A percentile compares a stretch with the other conserved stretches of the same genome.
Conservation (phyloP, 352 stramenopile genomes). For the Pilasporangium apinafurcum region DNA sequence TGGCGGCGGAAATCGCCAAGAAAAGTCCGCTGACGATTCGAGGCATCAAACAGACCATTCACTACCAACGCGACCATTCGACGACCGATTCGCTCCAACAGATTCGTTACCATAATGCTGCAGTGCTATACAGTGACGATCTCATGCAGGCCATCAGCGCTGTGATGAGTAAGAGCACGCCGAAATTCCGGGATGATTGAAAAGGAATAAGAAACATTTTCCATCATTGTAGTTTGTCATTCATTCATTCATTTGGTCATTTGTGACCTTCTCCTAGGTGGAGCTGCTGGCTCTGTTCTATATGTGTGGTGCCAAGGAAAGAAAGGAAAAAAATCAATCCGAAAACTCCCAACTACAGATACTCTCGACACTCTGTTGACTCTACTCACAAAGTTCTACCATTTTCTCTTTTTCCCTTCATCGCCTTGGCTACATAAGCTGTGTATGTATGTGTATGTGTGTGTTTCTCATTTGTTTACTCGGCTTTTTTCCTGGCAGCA, state of each 20-base stretch:
- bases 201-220: background rate
- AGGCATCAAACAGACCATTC: constrained; percentile 84
- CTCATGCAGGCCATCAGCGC: constrained; percentile 66
- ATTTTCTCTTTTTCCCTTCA: constrained; percentile 2
- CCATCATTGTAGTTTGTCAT: constrained; percentile 1
- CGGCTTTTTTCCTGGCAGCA: constrained; percentile 51
- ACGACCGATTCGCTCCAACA: constrained; percentile 71
- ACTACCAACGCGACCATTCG: constrained; percentile 84
- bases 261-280: no score
- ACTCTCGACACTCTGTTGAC: no score
- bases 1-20: constrained; percentile 60
- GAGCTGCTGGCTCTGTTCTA: no score
- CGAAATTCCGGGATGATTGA: constrained; percentile 67
- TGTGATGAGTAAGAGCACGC: constrained; percentile 58
- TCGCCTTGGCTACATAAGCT: constrained; percentile 11
- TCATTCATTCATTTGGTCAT: no score
- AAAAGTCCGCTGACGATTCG: constrained; percentile 86
- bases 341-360: no score
- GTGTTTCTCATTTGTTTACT: constrained; percentile 4
- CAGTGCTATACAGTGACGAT: constrained; percentile 82
- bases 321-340: no score
- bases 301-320: no score
- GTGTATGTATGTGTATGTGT: constrained; percentile 1
- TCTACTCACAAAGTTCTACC: no score
- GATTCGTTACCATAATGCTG: constrained; percentile 80